Conservation (phyloP, 2,329 filamentous ascomycete genomes). For the Zasmidium cellare region DNA sequence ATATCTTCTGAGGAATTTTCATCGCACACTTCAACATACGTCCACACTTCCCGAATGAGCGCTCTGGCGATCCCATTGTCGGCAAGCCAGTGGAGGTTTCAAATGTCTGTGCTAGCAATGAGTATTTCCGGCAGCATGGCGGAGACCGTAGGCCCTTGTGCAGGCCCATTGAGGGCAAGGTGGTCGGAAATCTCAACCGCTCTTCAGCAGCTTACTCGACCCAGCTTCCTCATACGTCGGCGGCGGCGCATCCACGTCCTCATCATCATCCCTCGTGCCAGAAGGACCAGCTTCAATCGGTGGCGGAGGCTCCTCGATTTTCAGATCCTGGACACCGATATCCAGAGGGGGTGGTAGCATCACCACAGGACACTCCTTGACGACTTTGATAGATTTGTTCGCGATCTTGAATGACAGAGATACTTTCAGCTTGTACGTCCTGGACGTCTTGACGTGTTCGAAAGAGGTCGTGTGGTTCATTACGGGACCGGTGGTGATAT, state of each 20-base stretch:
- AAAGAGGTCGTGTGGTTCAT: slow-evolving; percentile 13
- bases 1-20: too few species aligned
- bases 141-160: too few species aligned
- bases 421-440: slow-evolving; percentile 17
- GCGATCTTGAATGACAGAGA: slow-evolving; percentile 17
- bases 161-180: background rate
- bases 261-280: background rate
- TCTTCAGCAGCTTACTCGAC: background rate
- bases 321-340: background rate
- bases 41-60: too few species aligned
- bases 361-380: slow-evolving; percentile 12
- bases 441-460: slow-evolving; percentile 16
- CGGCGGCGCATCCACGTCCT: background rate
- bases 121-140: too few species aligned
- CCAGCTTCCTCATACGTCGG: background rate
- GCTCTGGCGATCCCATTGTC: too few species aligned
- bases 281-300: too few species aligned
- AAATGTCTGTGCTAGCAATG: too few species aligned
- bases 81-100: too few species aligned
- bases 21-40: too few species aligned
- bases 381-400: slow-evolving; percentile 14
- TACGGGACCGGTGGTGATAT: slow-evolving; percentile 5
- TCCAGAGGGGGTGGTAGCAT: slow-evolving; percentile 15
- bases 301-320: background rate
- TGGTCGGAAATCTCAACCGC: background rate